These are phyloP conservation scores for Tremella fuciformis DNA, from an alignment of 768 basidiomycete genomes.

Conservation along the genomic window DNA sequence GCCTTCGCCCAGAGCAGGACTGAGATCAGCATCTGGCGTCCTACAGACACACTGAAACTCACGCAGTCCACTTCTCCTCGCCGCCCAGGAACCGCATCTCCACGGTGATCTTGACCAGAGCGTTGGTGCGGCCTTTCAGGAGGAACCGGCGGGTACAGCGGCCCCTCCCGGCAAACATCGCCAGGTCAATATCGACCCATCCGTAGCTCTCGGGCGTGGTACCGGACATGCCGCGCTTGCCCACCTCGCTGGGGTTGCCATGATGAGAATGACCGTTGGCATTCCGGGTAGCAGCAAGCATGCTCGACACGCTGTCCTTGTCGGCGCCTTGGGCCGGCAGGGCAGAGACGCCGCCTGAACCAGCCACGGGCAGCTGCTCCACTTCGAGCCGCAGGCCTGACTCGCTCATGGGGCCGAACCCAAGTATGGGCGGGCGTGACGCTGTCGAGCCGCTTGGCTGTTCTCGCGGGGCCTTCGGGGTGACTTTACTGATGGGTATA, in stretches of 20 bases:
- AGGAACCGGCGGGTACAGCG: slow-evolving; percentile 31
- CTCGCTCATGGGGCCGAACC: slow-evolving; percentile 30
- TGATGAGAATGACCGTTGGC: slow-evolving; percentile 7
- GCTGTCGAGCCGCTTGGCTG: slow-evolving; percentile 5
- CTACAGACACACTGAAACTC: slow-evolving; percentile 13
- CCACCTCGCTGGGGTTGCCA: slow-evolving; percentile 14
- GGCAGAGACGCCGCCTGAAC: background rate
- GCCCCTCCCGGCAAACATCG: slow-evolving; percentile 41
- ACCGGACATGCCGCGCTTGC: slow-evolving; percentile 1
- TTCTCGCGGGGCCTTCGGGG: slow-evolving; percentile 6
- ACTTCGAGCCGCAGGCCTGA: slow-evolving; percentile 31
- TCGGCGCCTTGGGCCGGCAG: slow-evolving; percentile 10
- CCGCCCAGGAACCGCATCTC: slow-evolving; percentile 40
- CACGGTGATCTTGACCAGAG: slow-evolving; percentile 37
- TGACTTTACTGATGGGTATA: slow-evolving; percentile 31
- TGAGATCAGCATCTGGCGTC: slow-evolving; percentile 20
- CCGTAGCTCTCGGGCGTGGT: slow-evolving; percentile 27
- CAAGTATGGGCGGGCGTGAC: slow-evolving; percentile 17
- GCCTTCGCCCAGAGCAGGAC: slow-evolving; percentile 39
- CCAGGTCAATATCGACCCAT: slow-evolving; percentile 37
- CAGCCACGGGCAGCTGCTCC: slow-evolving; percentile 20
- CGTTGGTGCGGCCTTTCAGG: slow-evolving; percentile 40
- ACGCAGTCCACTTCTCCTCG: slow-evolving; percentile 39
- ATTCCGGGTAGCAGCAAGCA: slow-evolving; percentile 9
- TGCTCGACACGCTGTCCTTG: slow-evolving; percentile 1